These are phyloP conservation scores for Pythium phragmiticola DNA, from an alignment of 352 stramenopile species.

Conservation along the genomic window DNA sequence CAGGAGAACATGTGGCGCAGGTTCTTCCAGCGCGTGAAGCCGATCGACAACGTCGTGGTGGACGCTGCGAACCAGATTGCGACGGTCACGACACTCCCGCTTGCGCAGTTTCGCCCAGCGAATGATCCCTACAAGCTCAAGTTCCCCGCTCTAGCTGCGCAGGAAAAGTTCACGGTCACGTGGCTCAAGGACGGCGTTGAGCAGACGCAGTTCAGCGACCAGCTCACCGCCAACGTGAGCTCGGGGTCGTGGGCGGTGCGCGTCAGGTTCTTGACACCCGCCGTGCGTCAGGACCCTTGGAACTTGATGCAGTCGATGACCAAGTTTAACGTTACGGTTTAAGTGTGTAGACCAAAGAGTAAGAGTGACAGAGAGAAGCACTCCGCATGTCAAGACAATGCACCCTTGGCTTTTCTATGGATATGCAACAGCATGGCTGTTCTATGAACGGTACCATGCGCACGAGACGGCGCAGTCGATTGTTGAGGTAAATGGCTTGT, in stretches of 20 bases:
- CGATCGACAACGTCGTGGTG: constrained; percentile 30
- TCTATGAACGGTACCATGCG: no score
- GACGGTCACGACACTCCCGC: constrained; percentile 30
- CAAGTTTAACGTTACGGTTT: no score
- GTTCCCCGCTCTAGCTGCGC: constrained; percentile 22
- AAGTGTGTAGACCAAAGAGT: no score
- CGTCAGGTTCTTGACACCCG: constrained; percentile 32
- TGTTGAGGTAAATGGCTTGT: no score
- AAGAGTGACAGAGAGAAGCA: no score
- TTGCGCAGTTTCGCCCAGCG: constrained; percentile 26
- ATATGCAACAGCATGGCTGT: no score
- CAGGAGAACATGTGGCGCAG: constrained; percentile 42
- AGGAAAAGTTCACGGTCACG: constrained; percentile 32
- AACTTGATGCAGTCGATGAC: constrained; percentile 11
- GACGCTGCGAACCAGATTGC: constrained; percentile 16
- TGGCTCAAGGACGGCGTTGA: constrained; percentile 28
- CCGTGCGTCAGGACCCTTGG: constrained; percentile 29
- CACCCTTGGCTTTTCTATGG: no score
- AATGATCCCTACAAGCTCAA: constrained; percentile 29
- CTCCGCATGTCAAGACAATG: no score
- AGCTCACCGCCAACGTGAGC: constrained; percentile 3
- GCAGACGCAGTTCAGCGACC: constrained; percentile 19
- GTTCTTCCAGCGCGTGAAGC: constrained; percentile 33
- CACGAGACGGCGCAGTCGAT: no score
- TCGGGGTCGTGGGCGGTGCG: constrained; percentile 23